Evolutionary conservation across 495 filamentous ascomycete genomes (phyloP), one percentile per base, ranked within the genome.

Genomic region (Cairneyella variabilis): DNA sequence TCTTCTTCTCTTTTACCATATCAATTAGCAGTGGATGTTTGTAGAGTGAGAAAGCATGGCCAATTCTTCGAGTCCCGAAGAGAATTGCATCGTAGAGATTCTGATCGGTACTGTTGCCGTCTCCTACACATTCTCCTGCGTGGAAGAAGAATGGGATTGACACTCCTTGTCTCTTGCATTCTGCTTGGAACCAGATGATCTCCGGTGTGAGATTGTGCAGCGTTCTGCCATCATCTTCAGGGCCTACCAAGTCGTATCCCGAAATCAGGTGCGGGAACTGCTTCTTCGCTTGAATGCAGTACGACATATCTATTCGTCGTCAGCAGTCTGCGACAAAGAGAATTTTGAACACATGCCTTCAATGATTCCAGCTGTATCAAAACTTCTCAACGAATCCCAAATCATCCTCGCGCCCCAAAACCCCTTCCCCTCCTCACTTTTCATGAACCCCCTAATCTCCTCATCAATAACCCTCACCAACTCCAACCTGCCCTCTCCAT

Each of bases 121-220:
- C 83, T 11, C 88, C 88, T 0, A 91, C 76, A 30, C 78, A 84
- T 66, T 95, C 90, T 21, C 91, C 92, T 2, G 91, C 92, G 60
- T 95, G 90, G 66, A 97, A 91, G 73, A 92, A 92, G 71, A 95
- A 93, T 3, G 92, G 92, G 17, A 97, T 85, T 16, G 91, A 78
- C 27, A 95, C 76, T 5, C 75, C 81, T 62, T 88, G 81, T 59
- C 84, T 76, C 5, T 76, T 75, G 62, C 91, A 96, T 42, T 78
- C 76, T 61, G 90, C 89, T 23, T 82, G 82, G 73, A 97, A 96
- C 86, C 87, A 96, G 61, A 96, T 87, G 3, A 97, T 68, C 42
- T 91, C 77, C 0, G 91, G 90, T 0, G 88, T 76, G 2, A 93
- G 73, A 56, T 90, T 84, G n/a, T 73, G 74, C n/a, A 96, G 82